Evolutionary conservation across 768 basidiomycete genomes (phyloP), one percentile per base, ranked within the genome.

Genomic region (Boletus tylopilopsis): DNA sequence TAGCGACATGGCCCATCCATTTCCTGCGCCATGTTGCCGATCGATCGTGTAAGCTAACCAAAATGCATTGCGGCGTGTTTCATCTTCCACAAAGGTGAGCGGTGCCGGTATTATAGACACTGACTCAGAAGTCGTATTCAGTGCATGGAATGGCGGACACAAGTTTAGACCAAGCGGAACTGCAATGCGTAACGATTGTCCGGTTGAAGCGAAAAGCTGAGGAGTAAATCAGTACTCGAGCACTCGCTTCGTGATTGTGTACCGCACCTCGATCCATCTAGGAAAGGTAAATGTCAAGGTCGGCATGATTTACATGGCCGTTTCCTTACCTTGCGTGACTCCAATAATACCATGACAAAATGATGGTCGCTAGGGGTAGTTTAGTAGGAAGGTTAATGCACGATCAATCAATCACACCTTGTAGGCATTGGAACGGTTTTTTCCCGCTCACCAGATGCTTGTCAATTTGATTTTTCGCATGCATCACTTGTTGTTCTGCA

Each of bases 291-390:
- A 25, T 19, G 25, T 58, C 34, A 36, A 24, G 11, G 32, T 45
- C 35, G 36, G 22, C 32, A 13, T 13, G 11, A 13, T 38, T 22
- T 15, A 38, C 21, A 27, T 37, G n/a, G 24, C 36, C 33, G 21
- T 25, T 48, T n/a, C 59, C 74, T 52, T 52, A 81, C 84, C 78
- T 82, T 41, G 82, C 83, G 63, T 87, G 82, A 40, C 76, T 81
- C 79, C 83, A 86, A 57, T 85, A 85, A 64, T 84, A 87, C 82
- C 85, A 86, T 9, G 76, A 76, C 37, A 87, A 68, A 36, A 89
- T 72, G 13, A 84, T 71, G 37, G 77, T 73, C 10, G 85, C 87
- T 90, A 42, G 6, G 37, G 21, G 10, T 16, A 35, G 32, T 29
- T 47, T 25, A 16, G 19, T 15, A 39, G 25, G 30, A 30, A 24